Percentiles rank a stretch among this genome's conserved stretches.
Conservation (phyloP, 306 rosid genomes). For the Chamaecrista fasciculata region DNA sequence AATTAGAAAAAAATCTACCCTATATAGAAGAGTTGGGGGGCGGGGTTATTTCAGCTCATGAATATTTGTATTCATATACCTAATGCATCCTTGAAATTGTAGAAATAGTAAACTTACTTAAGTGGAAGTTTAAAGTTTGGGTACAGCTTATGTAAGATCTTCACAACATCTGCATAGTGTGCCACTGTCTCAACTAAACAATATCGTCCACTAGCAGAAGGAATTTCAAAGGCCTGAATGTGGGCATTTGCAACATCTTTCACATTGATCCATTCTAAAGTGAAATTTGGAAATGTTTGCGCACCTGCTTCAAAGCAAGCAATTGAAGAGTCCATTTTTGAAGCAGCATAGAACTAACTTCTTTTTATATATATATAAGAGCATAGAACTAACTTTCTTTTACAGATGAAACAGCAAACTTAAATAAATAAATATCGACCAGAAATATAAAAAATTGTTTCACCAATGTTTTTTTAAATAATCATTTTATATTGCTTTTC, state of each 20-base stretch:
- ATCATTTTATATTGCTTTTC: too few relatives aligned
- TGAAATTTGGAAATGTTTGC: neutral
- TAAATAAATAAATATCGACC: too few relatives aligned
- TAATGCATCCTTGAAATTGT: neutral
- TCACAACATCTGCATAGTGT: slow-evolving; percentile 1
- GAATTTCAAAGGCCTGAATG: slow-evolving; percentile 1
- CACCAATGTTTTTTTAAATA: too few relatives aligned
- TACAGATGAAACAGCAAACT: too few relatives aligned
- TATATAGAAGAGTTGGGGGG: too few relatives aligned
- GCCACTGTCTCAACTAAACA: slow-evolving; percentile 14
- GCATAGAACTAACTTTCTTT: too few relatives aligned
- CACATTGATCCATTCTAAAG: slow-evolving; percentile 3
- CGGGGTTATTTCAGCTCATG: neutral
- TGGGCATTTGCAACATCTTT: slow-evolving; percentile 20
- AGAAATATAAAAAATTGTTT: too few relatives aligned
- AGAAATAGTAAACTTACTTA: slow-evolving; percentile 45
- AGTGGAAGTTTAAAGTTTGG: neutral
- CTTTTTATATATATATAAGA: too few relatives aligned
- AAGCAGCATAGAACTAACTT: too few relatives aligned
- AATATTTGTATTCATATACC: neutral
- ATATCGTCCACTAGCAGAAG: slow-evolving; percentile 9
- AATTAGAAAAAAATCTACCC: too few relatives aligned
- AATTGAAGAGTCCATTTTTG: neutral
- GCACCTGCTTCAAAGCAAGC: slow-evolving; percentile 7
- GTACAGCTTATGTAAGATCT: too few relatives aligned